Conservation (phyloP, 2,329 filamentous ascomycete species). For the Moelleriella libera region DNA sequence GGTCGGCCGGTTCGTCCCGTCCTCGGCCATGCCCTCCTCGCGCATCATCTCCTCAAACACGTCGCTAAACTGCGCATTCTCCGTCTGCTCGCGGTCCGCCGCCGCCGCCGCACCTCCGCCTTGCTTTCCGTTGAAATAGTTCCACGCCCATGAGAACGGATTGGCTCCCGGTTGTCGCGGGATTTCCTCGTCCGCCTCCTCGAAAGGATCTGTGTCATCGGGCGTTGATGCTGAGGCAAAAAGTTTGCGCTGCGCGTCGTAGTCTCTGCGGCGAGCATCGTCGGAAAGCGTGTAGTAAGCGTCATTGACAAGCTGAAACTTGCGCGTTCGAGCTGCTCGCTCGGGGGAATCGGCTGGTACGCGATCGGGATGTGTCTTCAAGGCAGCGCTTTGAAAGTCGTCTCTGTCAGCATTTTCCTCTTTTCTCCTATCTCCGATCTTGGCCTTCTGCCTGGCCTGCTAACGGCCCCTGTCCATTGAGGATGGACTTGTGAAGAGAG, state of each 20-base stretch:
- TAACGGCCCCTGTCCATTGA: background rate
- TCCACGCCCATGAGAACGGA: conserved; percentile 67
- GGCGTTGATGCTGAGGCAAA: conserved; percentile 10
- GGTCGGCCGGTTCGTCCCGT: conserved; percentile 42
- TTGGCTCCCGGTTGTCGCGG: conserved; percentile 26
- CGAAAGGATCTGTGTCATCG: conserved; percentile 27
- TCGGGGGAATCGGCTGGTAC: conserved; percentile 76
- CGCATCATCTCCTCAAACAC: conserved; percentile 84
- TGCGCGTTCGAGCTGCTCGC: conserved; percentile 64
- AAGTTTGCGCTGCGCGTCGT: conserved; percentile 51
- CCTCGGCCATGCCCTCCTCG: conserved; percentile 71
- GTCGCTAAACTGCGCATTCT: conserved; percentile 74
- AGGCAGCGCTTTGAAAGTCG: conserved; percentile 48
- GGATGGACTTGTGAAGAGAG: background rate
- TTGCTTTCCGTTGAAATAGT: conserved; percentile 34
- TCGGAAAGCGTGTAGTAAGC: conserved; percentile 89
- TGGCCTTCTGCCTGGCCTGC: background rate
- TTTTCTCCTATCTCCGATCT: background rate
- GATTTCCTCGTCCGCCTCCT: conserved; percentile 27
- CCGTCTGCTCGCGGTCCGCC: conserved; percentile 36
- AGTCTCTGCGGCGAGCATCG: conserved; percentile 59
- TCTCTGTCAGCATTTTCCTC: background rate
- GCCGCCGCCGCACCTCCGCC: background rate
- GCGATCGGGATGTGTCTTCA: conserved; percentile 89
- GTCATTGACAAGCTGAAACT: conserved; percentile 85